Evolutionary conservation across 805 yeast species (phyloP), one percentile per base, ranked within the genome.

Genomic region (Metschnikowia kofuensis): DNA sequence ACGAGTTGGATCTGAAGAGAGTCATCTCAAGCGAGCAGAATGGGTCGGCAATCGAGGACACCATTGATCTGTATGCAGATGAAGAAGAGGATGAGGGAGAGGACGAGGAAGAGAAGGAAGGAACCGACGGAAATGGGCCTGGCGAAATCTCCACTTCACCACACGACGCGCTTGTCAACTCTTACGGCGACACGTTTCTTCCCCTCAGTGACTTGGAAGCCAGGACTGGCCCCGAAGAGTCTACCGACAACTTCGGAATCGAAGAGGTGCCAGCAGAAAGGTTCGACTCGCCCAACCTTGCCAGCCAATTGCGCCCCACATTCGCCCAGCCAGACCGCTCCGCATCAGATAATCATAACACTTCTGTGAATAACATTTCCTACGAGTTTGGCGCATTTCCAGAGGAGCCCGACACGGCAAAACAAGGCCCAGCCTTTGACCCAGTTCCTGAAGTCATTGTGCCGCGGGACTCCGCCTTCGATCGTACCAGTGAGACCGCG

Each of bases 401-500:
- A 12, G 40, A 42, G n/a, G 46, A 42, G 12, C 10, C 26, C 15
- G 35, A n/a, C 10, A 35, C 14, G 15, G 13, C 8, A 7, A 47
- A 39, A n/a, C 32, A 29, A 6, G n/a, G 35, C 32, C 74, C 75
- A 5, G n/a, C 40, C 7, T 50, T 50, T 32, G 50, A 45, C 14
- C 47, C 53, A 6, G 51, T 47, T 6, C 45, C 50, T 2, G 50
- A 47, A 29, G 40, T 47, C 31, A 44, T 44, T 21, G 45, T 27
- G 16, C 42, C 38, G 4, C 32, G 34, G 6, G 50, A 34, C 11
- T 16, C 44, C 7, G 45, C 48, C n/a, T 69, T 70, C 50, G 72
- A 66, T 42, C 51, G 55, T 3, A 55, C 59, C 8, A 68, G 73
- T 1, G 66, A 61, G 28, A 56, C 64, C 27, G 67, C 64, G n/a